Conservation (phyloP, 129 eudicot genomes). For the Helianthus tuberosus region DNA sequence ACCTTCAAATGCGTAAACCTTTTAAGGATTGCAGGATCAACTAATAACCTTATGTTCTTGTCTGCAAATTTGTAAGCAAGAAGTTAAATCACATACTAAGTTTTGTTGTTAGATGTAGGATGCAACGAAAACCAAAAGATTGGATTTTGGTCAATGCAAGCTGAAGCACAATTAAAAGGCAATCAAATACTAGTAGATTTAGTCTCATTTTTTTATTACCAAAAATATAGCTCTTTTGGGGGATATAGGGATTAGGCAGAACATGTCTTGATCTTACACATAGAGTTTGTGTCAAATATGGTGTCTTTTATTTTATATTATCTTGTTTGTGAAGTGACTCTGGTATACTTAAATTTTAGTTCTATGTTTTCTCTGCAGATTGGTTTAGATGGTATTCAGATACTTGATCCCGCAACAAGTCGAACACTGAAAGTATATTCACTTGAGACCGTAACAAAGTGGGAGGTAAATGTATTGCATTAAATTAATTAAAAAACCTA, state of each 20-base stretch:
- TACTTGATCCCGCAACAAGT: slow-evolving; percentile 76
- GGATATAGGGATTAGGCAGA: too few relatives aligned
- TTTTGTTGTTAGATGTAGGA: background rate
- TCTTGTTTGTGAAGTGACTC: slow-evolving; percentile 15
- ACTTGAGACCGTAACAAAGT: slow-evolving; percentile 71
- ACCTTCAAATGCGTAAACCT: background rate
- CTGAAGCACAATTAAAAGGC: slow-evolving; percentile 8
- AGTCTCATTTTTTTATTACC: background rate
- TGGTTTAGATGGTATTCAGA: slow-evolving; percentile 85
- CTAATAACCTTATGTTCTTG: background rate
- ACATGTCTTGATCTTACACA: background rate
- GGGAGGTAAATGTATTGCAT: slow-evolving; percentile 60
- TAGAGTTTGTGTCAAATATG: background rate
- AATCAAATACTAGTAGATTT: background rate
- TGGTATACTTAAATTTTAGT: slow-evolving; percentile 12
- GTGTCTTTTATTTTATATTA: background rate
- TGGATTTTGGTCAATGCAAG: background rate
- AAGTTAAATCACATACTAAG: background rate
- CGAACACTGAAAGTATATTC: slow-evolving; percentile 66
- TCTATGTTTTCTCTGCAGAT: slow-evolving; percentile 45
- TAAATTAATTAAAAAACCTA: background rate
- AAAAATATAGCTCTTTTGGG: background rate
- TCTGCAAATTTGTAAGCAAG: background rate
- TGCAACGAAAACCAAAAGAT: background rate
- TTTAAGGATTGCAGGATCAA: background rate